Evolutionary conservation across 2,329 filamentous ascomycete genomes (phyloP), one percentile per base, ranked within the genome.

Genomic region (Paecilomyces fulvus): DNA sequence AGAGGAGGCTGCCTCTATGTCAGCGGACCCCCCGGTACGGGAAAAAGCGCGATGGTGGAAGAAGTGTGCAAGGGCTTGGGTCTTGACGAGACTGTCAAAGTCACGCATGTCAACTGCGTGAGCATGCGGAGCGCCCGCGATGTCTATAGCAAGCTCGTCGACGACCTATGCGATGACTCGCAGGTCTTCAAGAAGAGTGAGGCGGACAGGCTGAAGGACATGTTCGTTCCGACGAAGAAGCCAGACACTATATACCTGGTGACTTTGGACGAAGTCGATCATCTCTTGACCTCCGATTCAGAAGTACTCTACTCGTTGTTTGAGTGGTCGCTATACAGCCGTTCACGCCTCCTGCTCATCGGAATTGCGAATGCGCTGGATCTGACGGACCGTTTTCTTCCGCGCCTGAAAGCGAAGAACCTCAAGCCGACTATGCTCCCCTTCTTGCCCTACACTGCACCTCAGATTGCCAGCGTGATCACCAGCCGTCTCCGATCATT

Each of bases 281-380:
- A 95, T 67, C 85, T 99, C 52, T 80, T 99, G 46, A 92, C 89
- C 1, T 79, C 96, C 60, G 92, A 96, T 63, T 78, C 94, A 57
- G 90, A 95, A 63, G 87, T 94, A 55, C 79, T 99, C 12, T 96
- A 97, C 74, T 88, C 85, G 59, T 79, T 99, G n/a, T 96, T 99
- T 64, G 92, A 96, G 70, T 97, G 92, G 92, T 95, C 94, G 1
- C 78, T 99, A 66, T 84, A 90, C 60, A 85, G 85, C 60, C 83
- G 83, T 1, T 96, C 94, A 0, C 84, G 83, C 20, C 84, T 99
- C 4, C 79, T 94, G 33, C 79, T 99, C 17, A 83, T 99, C 52
- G 94, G 94, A 51, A 96, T 99, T 67, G 94, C 94, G 64, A 99
- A 99, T 67, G 94, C 94, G 3, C 80, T 99, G 55, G 94, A 99